Percentiles rank a stretch among this genome's conserved stretches.
phyloP scores from a whole-genome alignment of 495 filamentous ascomycete genomes.

The Penicillium maclennaniae region DNA sequence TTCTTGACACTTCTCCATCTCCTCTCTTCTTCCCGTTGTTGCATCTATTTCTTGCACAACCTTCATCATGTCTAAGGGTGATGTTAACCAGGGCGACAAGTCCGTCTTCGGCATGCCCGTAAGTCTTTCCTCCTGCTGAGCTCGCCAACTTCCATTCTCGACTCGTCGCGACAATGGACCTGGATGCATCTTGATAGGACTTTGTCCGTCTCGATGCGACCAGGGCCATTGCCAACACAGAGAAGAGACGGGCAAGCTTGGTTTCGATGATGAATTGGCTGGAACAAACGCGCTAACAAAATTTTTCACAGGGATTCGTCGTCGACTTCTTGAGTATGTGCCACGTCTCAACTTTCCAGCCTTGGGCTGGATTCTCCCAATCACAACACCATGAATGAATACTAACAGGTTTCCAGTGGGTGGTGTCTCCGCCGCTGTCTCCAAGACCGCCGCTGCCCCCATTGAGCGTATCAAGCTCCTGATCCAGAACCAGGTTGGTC shows the following conservation, averaged over 20 bases:
- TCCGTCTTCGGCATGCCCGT: conserved; percentile 84
- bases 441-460: conserved; percentile 98
- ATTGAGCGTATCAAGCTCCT: conserved; percentile 99
- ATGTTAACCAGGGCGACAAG: conserved; percentile 60
- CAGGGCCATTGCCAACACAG: not conserved
- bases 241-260: not conserved
- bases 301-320: conserved; percentile 54
- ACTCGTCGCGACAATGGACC: not conserved
- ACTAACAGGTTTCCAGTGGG: conserved; percentile 66
- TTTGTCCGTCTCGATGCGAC: not conserved
- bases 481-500: conserved; percentile 96
- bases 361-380: conserved; percentile 1
- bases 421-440: conserved; percentile 99
- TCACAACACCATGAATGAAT: conserved; percentile 3
- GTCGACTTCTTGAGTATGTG: conserved; percentile 98
- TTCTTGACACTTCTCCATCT: conserved; percentile 41
- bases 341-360: conserved; percentile 5
- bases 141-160: conserved; percentile 8
- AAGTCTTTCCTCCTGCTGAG: conserved; percentile 25
- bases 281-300: conserved; percentile 29
- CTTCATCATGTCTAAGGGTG: conserved; percentile 50
- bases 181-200: conserved; percentile 1
- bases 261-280: not conserved
- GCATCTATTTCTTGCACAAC: conserved; percentile 39
- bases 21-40: conserved; percentile 40